phyloP scores from a whole-genome alignment of 306 rosid species.

The Comarum palustre region DNA sequence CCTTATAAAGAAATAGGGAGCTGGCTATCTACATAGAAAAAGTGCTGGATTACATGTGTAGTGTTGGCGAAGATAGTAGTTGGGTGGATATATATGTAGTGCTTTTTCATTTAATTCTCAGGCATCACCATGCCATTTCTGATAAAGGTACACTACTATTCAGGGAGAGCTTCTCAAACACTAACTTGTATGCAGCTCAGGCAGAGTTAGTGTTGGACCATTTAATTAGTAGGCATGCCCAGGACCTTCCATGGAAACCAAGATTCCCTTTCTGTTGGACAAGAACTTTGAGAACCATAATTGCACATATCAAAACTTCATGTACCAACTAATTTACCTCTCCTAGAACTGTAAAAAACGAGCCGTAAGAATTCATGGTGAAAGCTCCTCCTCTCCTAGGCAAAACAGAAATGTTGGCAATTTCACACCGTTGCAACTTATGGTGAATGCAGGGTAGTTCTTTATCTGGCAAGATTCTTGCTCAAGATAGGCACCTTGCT shows the following conservation, averaged over 20 bases:
- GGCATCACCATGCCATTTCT: conserved; percentile 7
- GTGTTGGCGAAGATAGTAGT: background rate
- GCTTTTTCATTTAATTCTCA: conserved; percentile 3
- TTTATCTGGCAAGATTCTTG: too few relatives aligned
- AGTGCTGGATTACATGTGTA: background rate
- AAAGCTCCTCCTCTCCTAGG: background rate
- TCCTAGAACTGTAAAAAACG: background rate
- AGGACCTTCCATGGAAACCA: background rate
- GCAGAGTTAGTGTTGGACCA: background rate
- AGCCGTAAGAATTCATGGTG: background rate
- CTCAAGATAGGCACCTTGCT: too few relatives aligned
- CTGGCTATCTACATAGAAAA: background rate
- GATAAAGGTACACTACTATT: background rate
- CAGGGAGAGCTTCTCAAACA: conserved; percentile 9
- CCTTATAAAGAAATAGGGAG: conserved; percentile 6
- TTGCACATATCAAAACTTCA: background rate
- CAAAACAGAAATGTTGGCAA: background rate
- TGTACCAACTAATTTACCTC: background rate
- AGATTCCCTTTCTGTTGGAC: background rate
- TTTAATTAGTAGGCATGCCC: background rate
- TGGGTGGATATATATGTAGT: background rate
- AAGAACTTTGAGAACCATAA: background rate
- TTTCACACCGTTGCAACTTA: background rate
- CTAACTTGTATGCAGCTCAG: background rate
- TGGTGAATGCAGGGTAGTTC: background rate